Base-by-base conservation (phyloP, 495 filamentous ascomycete genomes). In the Podospora australis region DNA sequence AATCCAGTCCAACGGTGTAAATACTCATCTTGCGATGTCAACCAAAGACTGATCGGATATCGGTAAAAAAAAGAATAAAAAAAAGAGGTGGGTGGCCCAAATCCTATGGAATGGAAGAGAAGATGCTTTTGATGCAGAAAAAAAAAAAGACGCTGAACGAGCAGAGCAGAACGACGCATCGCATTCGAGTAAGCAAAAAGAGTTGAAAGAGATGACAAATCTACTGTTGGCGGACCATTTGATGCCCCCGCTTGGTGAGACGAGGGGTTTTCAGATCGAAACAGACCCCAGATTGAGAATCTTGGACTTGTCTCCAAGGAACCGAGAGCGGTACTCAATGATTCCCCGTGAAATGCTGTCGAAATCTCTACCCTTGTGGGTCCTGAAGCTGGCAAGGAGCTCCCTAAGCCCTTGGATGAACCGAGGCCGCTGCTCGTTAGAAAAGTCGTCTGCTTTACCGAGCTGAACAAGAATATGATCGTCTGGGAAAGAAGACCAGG, bases 391-490 rank as follows among this genome's bases (percentile, higher is more conserved):
- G 55, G 82, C 78, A 54, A 98, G 83, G 25, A 91, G 77, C 50
- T 79, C 70, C 53, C 80, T 83, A 39, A 98, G 69, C 25, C 90
- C 90, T 42, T 78, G 72, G 42, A 82, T 79, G 68, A 89, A 98
- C 50, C 72, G 71, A 53, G 77, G 71, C 64, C 79, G 80, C 55
- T 88, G 80, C 65, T 87, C 82, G 51, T 80, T 75, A 17, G 70
- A 79, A 55, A 80, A 81, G 40, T 83, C 82, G 57, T 90, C 87
- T 44, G 81, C 67, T 24, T 81, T 79, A 51, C 88, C 88, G 59
- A 96, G 79, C 50, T 94, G 80, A 47, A 88, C 74, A 40, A 96
- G 82, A 40, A 95, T 86, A 58, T 84, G 82, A 63, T 92, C 86
- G 78, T 94, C 90, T 95, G 72, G 63, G 50, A 63, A 38, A 77